Conservation (phyloP, 2,329 filamentous ascomycete genomes). For the Diplodia sapinea region DNA sequence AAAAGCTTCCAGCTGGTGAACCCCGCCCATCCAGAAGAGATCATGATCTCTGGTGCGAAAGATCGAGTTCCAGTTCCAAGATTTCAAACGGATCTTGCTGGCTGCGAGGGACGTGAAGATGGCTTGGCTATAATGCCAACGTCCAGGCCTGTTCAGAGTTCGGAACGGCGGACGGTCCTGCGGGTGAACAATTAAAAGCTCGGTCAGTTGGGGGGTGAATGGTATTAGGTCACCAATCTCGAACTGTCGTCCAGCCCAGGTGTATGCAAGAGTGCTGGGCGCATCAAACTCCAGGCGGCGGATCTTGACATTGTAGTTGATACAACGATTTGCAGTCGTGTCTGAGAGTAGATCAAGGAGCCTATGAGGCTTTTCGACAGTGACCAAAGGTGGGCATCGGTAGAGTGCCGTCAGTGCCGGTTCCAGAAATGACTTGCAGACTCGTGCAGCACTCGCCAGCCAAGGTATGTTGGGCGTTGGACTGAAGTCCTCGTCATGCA, state of each 20-base stretch:
- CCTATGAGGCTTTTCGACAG: slow-evolving; percentile 54
- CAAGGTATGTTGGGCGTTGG: slow-evolving; percentile 59
- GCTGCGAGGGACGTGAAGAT: slow-evolving; percentile 69
- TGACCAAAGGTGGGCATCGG: slow-evolving; percentile 67
- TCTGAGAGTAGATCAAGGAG: slow-evolving; percentile 62
- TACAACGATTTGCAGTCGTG: slow-evolving; percentile 44
- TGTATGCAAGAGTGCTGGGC: slow-evolving; percentile 60
- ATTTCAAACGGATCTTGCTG: slow-evolving; percentile 53
- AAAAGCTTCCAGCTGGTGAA: slow-evolving; percentile 54
- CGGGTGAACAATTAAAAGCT: slow-evolving; percentile 74
- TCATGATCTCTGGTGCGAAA: slow-evolving; percentile 45
- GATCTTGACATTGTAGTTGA: slow-evolving; percentile 74
- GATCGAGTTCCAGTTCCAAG: slow-evolving; percentile 63
- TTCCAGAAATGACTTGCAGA: slow-evolving; percentile 69
- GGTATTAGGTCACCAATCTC: slow-evolving; percentile 65
- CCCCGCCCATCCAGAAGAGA: slow-evolving; percentile 46
- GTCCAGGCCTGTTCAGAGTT: slow-evolving; percentile 37
- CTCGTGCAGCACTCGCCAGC: slow-evolving; percentile 67
- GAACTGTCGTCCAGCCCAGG: slow-evolving; percentile 59
- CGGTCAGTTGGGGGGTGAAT: slow-evolving; percentile 68
- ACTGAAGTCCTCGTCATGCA: slow-evolving; percentile 56
- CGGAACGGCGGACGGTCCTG: slow-evolving; percentile 72
- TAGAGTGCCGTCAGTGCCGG: slow-evolving; percentile 77
- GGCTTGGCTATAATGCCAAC: slow-evolving; percentile 72
- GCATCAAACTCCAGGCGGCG: slow-evolving; percentile 73